Conservation (phyloP, 2,329 filamentous ascomycete species). For the Fusarium lateritium region DNA sequence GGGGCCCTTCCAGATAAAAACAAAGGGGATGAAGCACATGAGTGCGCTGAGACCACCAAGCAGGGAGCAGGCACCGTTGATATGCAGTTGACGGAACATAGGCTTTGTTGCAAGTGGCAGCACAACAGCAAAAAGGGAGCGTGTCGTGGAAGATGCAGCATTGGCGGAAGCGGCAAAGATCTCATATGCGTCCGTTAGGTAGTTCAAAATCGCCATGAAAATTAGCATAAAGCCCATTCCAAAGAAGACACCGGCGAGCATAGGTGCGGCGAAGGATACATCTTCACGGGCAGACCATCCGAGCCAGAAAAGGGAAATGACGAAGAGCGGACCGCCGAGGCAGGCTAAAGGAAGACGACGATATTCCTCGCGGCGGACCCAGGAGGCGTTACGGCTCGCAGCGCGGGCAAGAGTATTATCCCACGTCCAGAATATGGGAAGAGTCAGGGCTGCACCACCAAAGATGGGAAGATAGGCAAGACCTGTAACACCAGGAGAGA, state of each 20-base stretch:
- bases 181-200: constrained; percentile 77
- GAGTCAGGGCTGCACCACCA: constrained; percentile 71
- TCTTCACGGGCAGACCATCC: constrained; percentile 68
- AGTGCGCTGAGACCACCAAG: constrained; percentile 65
- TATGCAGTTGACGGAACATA: constrained; percentile 65
- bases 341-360: constrained; percentile 80
- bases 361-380: constrained; percentile 75
- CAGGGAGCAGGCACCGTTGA: constrained; percentile 66
- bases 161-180: constrained; percentile 81
- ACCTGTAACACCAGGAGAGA: constrained; percentile 75
- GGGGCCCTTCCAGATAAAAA: constrained; percentile 69
- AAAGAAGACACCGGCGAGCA: constrained; percentile 73
- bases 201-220: constrained; percentile 76
- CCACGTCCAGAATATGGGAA: constrained; percentile 75
- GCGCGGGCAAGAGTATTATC: constrained; percentile 72
- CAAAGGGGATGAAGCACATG: constrained; percentile 66
- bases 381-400: constrained; percentile 64
- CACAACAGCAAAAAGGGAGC: constrained; percentile 91
- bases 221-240: constrained; percentile 74
- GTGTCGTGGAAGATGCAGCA: constrained; percentile 87
- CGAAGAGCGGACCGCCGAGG: constrained; percentile 76
- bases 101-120: constrained; percentile 69
- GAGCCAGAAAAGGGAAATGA: constrained; percentile 71
- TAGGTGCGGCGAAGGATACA: constrained; percentile 69
- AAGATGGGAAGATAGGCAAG: constrained; percentile 79